Evolutionary conservation across 495 filamentous ascomycete species (phyloP).

Genomic region (Tuber borchii): DNA sequence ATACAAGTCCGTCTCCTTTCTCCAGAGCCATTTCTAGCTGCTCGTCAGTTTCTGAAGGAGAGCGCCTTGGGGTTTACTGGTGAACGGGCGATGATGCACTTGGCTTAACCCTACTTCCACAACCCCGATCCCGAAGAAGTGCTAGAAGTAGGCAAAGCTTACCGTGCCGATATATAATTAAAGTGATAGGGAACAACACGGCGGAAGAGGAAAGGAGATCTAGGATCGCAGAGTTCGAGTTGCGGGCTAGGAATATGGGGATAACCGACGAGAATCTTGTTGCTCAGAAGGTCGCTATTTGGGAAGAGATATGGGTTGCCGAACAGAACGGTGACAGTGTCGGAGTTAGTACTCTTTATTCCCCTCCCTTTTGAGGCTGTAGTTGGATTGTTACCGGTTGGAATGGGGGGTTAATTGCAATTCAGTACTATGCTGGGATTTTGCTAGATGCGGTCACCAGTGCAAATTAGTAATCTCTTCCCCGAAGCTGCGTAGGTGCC

Average conservation of each 20-base stretch:
- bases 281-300: not conserved
- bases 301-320: not conserved
- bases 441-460: not conserved
- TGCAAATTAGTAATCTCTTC: not conserved
- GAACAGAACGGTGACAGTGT: not conserved
- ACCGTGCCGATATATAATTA: not conserved
- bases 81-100: not conserved
- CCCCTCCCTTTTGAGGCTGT: accelerated
- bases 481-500: not conserved
- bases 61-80: too few species aligned
- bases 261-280: not conserved
- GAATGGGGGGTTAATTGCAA: not conserved
- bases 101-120: too few species aligned
- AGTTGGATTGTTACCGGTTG: not conserved
- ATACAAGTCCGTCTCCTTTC: too few species aligned
- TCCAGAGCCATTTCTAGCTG: too few species aligned
- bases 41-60: not conserved
- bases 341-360: not conserved
- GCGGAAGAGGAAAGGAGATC: not conserved
- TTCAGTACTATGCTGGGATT: not conserved
- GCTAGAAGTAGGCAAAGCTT: too few species aligned
- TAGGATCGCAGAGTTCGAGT: not conserved
- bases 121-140: not conserved
- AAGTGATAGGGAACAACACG: too few species aligned
- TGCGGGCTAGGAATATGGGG: not conserved